Evolutionary conservation across 345 rosid genomes (phyloP).

Genomic region (Theobroma cacao): DNA sequence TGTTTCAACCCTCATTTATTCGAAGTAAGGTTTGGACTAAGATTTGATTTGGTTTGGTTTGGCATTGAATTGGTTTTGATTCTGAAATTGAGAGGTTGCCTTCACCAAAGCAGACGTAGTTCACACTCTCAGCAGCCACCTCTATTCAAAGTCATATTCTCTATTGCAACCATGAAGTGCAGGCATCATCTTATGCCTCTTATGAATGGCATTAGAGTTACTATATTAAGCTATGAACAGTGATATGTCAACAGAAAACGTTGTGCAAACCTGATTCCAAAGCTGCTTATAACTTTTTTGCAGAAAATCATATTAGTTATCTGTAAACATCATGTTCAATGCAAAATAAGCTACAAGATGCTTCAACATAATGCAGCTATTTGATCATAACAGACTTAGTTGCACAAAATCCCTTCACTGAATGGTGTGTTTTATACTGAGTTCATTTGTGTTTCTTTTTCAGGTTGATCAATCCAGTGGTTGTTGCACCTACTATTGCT

Average conservation of each 20-base stretch:
- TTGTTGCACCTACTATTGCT: slow-evolving; percentile 96
- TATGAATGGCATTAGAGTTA: not conserved
- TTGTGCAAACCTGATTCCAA: not conserved
- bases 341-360: not conserved
- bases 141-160: not conserved
- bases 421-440: not conserved
- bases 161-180: not conserved
- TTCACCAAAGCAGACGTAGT: not conserved
- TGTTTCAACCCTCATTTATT: not conserved
- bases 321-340: not conserved
- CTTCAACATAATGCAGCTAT: not conserved
- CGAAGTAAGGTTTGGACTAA: not conserved
- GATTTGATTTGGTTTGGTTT: not conserved
- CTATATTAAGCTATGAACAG: not conserved
- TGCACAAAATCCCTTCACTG: not conserved
- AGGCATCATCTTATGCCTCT: not conserved
- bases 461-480: slow-evolving; percentile 97
- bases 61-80: not conserved
- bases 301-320: not conserved
- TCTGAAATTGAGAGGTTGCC: not conserved
- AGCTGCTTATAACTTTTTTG: not conserved
- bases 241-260: not conserved
- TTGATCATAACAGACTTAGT: not conserved
- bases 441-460: slow-evolving; percentile 18
- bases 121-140: not conserved